Base-by-base conservation (phyloP, 2,329 filamentous ascomycete species). In the Parafenestella ontariensis region DNA sequence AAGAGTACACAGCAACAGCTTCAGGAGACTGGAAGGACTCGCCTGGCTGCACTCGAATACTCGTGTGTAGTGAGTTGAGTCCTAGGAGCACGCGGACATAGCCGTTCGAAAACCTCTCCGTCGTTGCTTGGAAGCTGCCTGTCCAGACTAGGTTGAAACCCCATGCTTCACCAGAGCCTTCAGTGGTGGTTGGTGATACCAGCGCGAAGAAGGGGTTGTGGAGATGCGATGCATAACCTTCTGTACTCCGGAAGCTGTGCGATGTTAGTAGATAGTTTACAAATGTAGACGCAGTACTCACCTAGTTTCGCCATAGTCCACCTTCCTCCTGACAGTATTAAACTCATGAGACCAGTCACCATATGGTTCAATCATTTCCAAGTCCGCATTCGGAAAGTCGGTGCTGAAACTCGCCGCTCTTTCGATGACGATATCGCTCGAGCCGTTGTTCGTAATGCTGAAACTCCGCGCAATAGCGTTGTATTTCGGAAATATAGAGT, bases 141-240 rank as follows among this genome's bases (percentile, higher is more conserved):
- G 85, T 85, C 70, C 88, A 89, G 17, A 89, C 77, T 1, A 89
- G 78, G 1, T 84, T 87, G 69, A 89, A 88, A 0, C 85, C 87
- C 79, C 85, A 89, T 6, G 83, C 85, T 33, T 87, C 81, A 1
- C 87, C 87, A 1, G 81, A 78, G 0, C 81, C 80, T 62, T 89
- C 86, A 1, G 86, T 89, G 0, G 86, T 85, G 0, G 76, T 77
- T 0, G 85, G 82, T 3, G 82, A 76, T 0, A 84, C 78, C 1
- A 89, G 71, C 0, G 84, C 79, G 20, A 89, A 77, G 74, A 89
- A 89, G 0, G 86, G 86, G 61, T 89, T 89, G 66, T 88, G 84
- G 1, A 85, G 75, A 59, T 88, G 85, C 0, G 85, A 88, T 0
- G 86, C 85, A 65, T 86, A 89, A 1, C 87, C 87, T 3, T 80